Base-by-base conservation (phyloP, 495 filamentous ascomycete species). In the Penicillium verhagenii region DNA sequence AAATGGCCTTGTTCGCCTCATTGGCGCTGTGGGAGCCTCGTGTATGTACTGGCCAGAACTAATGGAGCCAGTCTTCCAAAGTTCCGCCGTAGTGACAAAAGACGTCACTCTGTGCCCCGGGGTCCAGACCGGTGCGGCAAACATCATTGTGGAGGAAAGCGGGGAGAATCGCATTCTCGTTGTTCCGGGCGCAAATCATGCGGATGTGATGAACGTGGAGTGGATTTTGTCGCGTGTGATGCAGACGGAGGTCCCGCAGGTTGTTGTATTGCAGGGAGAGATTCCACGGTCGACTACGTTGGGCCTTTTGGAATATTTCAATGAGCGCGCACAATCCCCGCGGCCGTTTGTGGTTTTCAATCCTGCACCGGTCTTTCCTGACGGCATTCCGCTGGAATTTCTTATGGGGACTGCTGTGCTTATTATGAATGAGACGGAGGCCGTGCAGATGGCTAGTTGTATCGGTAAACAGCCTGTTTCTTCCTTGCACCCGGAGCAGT, bases 381-480 rank as follows among this genome's bases (percentile, higher is more conserved):
- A 66, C 33, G 64, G 64, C 0, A 53, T 67, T 19, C 40, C 61
- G 10, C 59, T 94, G 4, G 83, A 84, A 0, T 81, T 74, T 20
- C 86, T 86, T 60, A 43, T 54, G 1, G 77, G 79, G 10, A 72
- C 94, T 5, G 78, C 79, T 1, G 88, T 92, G 48, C 66, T 95
- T 11, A 79, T 96, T 26, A 77, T 95, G 52, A 95, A 96, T 62
- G 90, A 96, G 72, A 89, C 85, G 0, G 91, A 96, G 70, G 88
- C 90, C 3, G 77, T 82, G 2, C 78, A 89, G 20, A 70, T 94
- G 78, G 26, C 75, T 19, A 40, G 56, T 13, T 62, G 53, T 2
- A 64, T 67, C 50, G 50, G 53, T 26, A 58, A 58, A 0, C 23
- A 64, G 5, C 50, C 64, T 3, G 40, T 65, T 19, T 57, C 38